Evolutionary conservation across 306 rosid genomes (phyloP).

Genomic region (Aeschynomene evenia): DNA sequence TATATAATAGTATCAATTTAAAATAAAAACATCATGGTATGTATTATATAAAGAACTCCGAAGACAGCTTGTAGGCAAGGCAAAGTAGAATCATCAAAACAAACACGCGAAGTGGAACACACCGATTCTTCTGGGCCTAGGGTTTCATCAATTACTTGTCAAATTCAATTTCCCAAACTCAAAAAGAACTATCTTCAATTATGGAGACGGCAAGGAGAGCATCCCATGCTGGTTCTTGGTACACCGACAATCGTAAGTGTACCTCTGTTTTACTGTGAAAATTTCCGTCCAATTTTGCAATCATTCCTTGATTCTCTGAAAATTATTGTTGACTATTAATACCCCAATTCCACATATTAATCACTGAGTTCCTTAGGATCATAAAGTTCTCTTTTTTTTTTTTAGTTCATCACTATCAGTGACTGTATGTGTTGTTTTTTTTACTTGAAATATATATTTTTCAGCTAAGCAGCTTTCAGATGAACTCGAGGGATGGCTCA

Average conservation of each 20-base stretch:
- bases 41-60: not conserved
- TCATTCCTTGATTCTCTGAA: not conserved
- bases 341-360: not conserved
- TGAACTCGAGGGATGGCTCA: conserved; percentile 72
- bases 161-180: not conserved
- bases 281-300: not conserved
- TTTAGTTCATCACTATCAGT: not conserved
- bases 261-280: not conserved
- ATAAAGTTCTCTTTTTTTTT: not conserved
- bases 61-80: not conserved
- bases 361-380: not conserved
- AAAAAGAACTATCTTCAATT: not conserved
- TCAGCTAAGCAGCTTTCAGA: conserved; percentile 53
- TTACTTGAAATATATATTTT: not conserved
- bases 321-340: not conserved
- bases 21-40: not conserved
- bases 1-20: no score
- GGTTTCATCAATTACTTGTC: not conserved
- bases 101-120: not conserved
- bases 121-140: not conserved
- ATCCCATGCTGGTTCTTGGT: conserved; percentile 81
- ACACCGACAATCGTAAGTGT: conserved; percentile 65
- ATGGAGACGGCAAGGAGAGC: conserved; percentile 64
- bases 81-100: not conserved
- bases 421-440: not conserved